Conservation (phyloP, 192 early-diverging fungal genomes). For the Irineochytrium annulatum region DNA sequence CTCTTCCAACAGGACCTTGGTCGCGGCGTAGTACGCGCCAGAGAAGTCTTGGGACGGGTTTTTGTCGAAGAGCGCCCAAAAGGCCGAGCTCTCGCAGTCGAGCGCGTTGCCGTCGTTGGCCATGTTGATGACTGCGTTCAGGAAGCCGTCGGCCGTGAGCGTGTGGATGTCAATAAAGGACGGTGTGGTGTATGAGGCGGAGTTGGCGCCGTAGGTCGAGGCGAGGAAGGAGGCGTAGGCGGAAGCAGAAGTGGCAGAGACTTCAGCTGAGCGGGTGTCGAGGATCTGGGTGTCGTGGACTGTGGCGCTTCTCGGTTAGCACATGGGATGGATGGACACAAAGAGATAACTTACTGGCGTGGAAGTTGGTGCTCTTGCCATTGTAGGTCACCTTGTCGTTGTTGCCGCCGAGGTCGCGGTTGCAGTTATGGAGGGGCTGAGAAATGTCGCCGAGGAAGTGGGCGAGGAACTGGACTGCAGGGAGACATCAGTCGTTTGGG, state of each 20-base stretch:
- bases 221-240: neutral
- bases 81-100: neutral
- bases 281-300: conserved; percentile 35
- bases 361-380: conserved; percentile 21
- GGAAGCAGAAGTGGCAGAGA: neutral
- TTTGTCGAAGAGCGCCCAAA: conserved; percentile 28
- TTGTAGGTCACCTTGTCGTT: conserved; percentile 13
- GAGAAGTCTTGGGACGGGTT: conserved; percentile 35
- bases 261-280: conserved; percentile 14
- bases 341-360: conserved; percentile 6
- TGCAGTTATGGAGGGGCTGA: conserved; percentile 42
- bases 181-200: neutral
- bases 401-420: conserved; percentile 31
- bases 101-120: conserved; percentile 9
- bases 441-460: conserved; percentile 46
- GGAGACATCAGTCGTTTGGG: too few species aligned
- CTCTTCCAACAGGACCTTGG: conserved; percentile 18
- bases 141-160: neutral
- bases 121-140: conserved; percentile 17
- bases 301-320: too few species aligned
- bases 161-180: conserved; percentile 12
- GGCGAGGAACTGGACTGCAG: conserved; percentile 26
- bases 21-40: conserved; percentile 34
- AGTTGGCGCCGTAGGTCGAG: conserved; percentile 2
- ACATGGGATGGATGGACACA: conserved; percentile 12